phyloP scores from a whole-genome alignment of 768 basidiomycete species.

The Termitomyces sp. region DNA sequence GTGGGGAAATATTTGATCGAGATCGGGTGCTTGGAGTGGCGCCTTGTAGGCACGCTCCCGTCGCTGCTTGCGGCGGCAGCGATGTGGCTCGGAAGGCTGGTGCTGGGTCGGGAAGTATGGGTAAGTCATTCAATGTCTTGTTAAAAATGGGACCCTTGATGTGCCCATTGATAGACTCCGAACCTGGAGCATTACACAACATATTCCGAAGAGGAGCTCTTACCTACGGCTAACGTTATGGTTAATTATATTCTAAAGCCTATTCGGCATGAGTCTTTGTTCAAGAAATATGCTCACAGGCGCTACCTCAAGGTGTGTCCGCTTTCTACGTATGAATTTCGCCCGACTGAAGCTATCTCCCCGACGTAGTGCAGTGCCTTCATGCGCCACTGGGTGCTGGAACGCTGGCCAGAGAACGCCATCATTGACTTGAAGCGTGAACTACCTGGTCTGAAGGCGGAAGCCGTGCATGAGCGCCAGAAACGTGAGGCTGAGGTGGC shows the following conservation, averaged over 20 bases:
- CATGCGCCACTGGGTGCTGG: constrained; percentile 74
- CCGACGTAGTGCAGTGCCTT: constrained; percentile 63
- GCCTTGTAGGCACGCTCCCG: constrained; percentile 68
- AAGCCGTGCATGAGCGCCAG: constrained; percentile 31
- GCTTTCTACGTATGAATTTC: background rate
- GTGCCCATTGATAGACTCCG: constrained; percentile 48
- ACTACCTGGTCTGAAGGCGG: constrained; percentile 47
- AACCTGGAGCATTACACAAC: constrained; percentile 86
- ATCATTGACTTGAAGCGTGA: constrained; percentile 52
- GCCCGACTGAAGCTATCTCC: background rate
- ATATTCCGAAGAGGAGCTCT: constrained; percentile 72
- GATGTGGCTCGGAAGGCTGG: constrained; percentile 79
- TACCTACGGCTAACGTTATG: constrained; percentile 83
- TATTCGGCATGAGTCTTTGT: constrained; percentile 68
- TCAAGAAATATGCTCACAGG: constrained; percentile 85
- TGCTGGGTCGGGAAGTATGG: constrained; percentile 81
- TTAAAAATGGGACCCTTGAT: constrained; percentile 3
- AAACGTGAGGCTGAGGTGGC: background rate
- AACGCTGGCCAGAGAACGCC: constrained; percentile 58
- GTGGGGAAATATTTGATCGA: constrained; percentile 90
- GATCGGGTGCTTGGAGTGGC: constrained; percentile 76
- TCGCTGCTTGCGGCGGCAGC: constrained; percentile 79
- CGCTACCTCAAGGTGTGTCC: constrained; percentile 72
- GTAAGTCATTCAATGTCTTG: constrained; percentile 35
- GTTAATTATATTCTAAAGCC: constrained; percentile 80